Conservation (phyloP, 2,329 filamentous ascomycete species). For the Pseudofabraea citricarpa region DNA sequence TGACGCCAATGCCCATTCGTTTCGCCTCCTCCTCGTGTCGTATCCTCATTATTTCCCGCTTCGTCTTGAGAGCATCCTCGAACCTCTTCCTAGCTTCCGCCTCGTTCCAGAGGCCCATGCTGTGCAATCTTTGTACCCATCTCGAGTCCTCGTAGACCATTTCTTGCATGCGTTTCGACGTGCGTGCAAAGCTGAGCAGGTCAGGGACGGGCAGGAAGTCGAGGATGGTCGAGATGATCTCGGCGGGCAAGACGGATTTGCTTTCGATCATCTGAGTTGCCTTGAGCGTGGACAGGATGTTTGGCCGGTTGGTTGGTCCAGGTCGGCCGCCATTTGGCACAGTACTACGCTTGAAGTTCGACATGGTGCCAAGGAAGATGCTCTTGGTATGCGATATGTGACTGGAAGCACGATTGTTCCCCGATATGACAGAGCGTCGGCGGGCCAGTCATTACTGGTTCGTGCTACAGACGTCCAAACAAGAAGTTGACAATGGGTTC, state of each 20-base stretch:
- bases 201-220: constrained; percentile 85
- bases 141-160: constrained; percentile 98
- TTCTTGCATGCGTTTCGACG: constrained; percentile 82
- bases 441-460: neutral
- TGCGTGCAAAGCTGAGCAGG: constrained; percentile 77
- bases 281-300: constrained; percentile 72
- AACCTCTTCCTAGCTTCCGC: constrained; percentile 74
- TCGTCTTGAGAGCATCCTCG: constrained; percentile 63
- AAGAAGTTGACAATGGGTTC: too few species aligned
- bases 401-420: too few species aligned
- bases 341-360: constrained; percentile 37
- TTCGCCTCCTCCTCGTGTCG: constrained; percentile 30
- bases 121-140: constrained; percentile 83
- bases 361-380: too few species aligned
- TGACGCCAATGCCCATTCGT: constrained; percentile 25
- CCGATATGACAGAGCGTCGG: too few species aligned
- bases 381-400: too few species aligned
- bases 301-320: constrained; percentile 30
- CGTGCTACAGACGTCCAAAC: too few species aligned
- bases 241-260: constrained; percentile 77
- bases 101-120: constrained; percentile 92
- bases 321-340: constrained; percentile 13
- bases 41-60: constrained; percentile 51
- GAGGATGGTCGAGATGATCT: constrained; percentile 83
- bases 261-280: constrained; percentile 75